Percentiles rank a stretch among this genome's conserved stretches.
Conservation (phyloP, 176 grass and related monocot genomes). For the Thinopyrum elongatum region DNA sequence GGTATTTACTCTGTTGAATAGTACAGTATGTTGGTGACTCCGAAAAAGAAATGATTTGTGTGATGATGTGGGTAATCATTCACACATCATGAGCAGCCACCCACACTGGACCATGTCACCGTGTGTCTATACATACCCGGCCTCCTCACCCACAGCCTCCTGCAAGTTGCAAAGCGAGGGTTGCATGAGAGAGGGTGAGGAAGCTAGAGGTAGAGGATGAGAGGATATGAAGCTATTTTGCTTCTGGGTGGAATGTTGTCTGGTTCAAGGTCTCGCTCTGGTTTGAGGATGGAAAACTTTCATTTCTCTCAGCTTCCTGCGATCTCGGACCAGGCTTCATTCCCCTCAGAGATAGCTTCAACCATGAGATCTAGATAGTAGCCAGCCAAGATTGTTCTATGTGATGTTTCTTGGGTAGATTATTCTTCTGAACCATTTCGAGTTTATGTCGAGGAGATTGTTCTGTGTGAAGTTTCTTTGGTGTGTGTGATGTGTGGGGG, state of each 20-base stretch:
- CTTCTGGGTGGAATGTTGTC: conserved; percentile 97
- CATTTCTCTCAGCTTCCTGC: neutral
- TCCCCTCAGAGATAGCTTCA: conserved; percentile 90
- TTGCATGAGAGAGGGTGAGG: conserved; percentile 13
- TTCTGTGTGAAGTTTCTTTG: neutral
- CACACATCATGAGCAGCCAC: conserved; percentile 66
- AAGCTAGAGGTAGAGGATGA: neutral
- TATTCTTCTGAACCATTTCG: neutral
- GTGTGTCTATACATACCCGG: conserved; percentile 65
- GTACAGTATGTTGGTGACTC: conserved; percentile 23
- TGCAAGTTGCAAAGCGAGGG: conserved; percentile 31
- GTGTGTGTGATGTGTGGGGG: no score
- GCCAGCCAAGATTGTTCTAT: neutral
- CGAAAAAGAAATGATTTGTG: conserved; percentile 23
- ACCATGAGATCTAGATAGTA: conserved; percentile 4
- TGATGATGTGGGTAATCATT: conserved; percentile 69
- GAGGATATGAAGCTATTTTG: conserved; percentile 67
- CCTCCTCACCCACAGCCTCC: conserved; percentile 28
- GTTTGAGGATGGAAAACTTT: conserved; percentile 26
- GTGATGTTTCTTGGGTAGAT: neutral
- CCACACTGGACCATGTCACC: conserved; percentile 22
- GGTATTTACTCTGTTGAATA: neutral
- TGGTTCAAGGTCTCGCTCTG: conserved; percentile 71
- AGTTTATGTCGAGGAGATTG: neutral
- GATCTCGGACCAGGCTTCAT: conserved; percentile 99